phyloP scores from a whole-genome alignment of 805 yeast species.

The Wickerhamiella sergipiensis region DNA sequence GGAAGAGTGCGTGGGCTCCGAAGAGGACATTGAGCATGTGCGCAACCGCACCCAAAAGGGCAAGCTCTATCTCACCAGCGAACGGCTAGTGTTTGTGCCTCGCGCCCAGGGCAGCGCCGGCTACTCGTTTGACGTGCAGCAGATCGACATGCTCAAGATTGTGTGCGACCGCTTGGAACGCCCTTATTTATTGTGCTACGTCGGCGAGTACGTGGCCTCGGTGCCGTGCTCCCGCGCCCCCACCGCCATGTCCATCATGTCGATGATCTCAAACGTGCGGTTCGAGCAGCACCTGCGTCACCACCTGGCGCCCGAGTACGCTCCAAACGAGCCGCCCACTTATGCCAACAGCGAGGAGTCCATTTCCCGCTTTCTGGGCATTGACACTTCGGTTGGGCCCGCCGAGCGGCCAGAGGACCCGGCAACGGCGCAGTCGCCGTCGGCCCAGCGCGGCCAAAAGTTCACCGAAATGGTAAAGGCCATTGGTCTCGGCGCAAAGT shows the following conservation, averaged over 20 bases:
- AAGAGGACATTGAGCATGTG: slow-evolving; percentile 5
- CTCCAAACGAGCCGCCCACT: background rate
- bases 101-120: slow-evolving; percentile 6
- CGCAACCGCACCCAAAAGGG: slow-evolving; percentile 10
- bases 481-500: background rate
- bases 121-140: slow-evolving; percentile 11
- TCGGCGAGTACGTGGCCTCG: slow-evolving; percentile 13
- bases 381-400: background rate
- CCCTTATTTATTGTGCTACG: slow-evolving; percentile 13
- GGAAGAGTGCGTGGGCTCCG: background rate
- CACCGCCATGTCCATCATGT: slow-evolving; percentile 18
- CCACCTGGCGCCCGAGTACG: slow-evolving; percentile 21
- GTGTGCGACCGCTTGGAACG: slow-evolving; percentile 4
- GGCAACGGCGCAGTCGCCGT: background rate
- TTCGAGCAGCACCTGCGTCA: slow-evolving; percentile 23
- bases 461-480: background rate
- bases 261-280: slow-evolving; percentile 20
- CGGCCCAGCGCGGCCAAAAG: background rate
- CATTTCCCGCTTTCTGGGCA: background rate
- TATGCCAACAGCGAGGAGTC: slow-evolving; percentile 1
- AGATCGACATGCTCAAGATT: slow-evolving; percentile 12
- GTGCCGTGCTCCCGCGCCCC: slow-evolving; percentile 19
- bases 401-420: background rate
- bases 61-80: slow-evolving; percentile 16
- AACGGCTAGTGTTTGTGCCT: slow-evolving; percentile 18